Conservation (phyloP, 352 stramenopile genomes). For the Saprolegnia parasitica region DNA sequence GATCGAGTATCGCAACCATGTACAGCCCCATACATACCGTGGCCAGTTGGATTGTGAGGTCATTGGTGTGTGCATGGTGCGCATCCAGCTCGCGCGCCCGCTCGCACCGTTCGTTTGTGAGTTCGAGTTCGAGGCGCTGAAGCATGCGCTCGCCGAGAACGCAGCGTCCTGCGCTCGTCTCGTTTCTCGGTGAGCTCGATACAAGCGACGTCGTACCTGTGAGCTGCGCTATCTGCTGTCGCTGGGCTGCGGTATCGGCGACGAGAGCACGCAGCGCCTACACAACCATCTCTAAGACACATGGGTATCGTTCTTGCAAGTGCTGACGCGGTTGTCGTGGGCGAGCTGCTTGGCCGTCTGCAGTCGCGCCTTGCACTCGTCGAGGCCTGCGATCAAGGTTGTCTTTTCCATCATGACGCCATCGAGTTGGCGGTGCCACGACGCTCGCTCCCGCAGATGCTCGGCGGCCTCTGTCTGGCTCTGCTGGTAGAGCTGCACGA, state of each 20-base stretch:
- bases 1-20: background rate
- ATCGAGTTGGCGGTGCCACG: background rate
- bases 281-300: background rate
- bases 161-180: constrained; percentile 1
- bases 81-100: background rate
- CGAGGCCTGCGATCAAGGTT: background rate
- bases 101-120: background rate
- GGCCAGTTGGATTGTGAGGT: background rate
- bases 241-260: background rate
- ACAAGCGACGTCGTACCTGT: background rate
- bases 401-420: background rate
- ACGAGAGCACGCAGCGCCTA: background rate
- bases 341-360: background rate
- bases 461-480: background rate
- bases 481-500: background rate
- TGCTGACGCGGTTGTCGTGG: background rate
- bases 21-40: background rate
- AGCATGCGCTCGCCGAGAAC: background rate
- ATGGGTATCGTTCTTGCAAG: too few relatives aligned
- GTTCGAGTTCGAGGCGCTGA: background rate
- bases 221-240: background rate
- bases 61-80: background rate
- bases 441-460: background rate
- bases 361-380: background rate
- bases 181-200: too few relatives aligned